A percentile compares a stretch with the other conserved stretches of the same genome.
phyloP scores from a whole-genome alignment of 768 basidiomycete genomes.

The Russula emetica region DNA sequence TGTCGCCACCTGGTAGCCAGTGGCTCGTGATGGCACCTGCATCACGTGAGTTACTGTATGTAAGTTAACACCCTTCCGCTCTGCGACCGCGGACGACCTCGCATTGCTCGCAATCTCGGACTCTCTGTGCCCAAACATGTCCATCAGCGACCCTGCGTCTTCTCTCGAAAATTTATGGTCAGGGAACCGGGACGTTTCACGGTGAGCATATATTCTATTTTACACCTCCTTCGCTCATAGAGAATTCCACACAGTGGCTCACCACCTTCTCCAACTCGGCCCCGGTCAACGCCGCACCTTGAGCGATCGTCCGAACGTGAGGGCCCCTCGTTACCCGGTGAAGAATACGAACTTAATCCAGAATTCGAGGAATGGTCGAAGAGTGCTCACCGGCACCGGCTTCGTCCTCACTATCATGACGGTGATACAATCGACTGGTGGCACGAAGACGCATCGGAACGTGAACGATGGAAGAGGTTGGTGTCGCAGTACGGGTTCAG shows the following conservation, averaged over 20 bases:
- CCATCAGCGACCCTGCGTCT: conserved; percentile 1
- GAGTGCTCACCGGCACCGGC: conserved; percentile 23
- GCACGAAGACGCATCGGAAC: conserved; percentile 59
- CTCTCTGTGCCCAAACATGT: neutral
- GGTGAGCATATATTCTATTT: conserved; percentile 5
- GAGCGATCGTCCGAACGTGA: conserved; percentile 4
- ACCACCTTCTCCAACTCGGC: neutral
- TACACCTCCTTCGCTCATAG: neutral
- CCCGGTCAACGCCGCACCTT: neutral
- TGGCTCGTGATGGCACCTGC: too few species aligned
- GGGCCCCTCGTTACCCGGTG: neutral
- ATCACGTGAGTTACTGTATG: neutral
- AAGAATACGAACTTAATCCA: conserved; percentile 25
- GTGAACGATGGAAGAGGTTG: conserved; percentile 49
- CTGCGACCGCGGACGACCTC: neutral
- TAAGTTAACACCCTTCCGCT: too few species aligned
- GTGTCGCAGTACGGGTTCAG: conserved; percentile 51
- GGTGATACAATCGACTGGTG: conserved; percentile 67
- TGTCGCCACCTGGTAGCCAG: too few species aligned
- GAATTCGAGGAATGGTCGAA: conserved; percentile 24
- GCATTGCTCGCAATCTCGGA: neutral
- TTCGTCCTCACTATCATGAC: conserved; percentile 43
- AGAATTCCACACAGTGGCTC: conserved; percentile 5
- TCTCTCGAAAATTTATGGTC: conserved; percentile 11
- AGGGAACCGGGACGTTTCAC: neutral